A percentile compares a stretch with the other conserved stretches of the same genome.
Evolutionary conservation across 371 early-diverging fungal genomes (phyloP).

Genomic region (Choanephora cucurbitarum): DNA sequence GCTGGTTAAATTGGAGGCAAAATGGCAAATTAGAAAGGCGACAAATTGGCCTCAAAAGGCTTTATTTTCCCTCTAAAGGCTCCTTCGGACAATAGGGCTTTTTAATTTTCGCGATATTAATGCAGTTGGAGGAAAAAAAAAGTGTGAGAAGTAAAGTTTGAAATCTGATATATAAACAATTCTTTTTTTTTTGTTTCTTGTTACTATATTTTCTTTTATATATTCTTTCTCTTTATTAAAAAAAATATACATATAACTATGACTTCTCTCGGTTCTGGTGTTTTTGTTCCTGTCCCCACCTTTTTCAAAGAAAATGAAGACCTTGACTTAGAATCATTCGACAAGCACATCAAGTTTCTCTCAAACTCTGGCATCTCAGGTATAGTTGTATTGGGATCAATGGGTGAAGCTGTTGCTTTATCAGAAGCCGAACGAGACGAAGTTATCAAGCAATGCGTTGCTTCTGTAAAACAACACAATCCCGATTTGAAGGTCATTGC

Average conservation of each 20-base stretch:
- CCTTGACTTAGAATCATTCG: slow-evolving; percentile 42
- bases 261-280: slow-evolving; percentile 34
- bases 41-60: neutral
- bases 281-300: slow-evolving; percentile 49
- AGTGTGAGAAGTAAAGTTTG: neutral
- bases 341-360: slow-evolving; percentile 41
- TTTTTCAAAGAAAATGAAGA: slow-evolving; percentile 51
- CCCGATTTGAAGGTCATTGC: slow-evolving; percentile 37
- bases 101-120: slow-evolving; percentile 2
- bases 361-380: slow-evolving; percentile 45
- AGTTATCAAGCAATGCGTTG: slow-evolving; percentile 29
- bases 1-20: too few species aligned
- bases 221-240: neutral
- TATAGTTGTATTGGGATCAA: slow-evolving; percentile 49
- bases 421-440: slow-evolving; percentile 38
- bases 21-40: neutral
- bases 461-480: slow-evolving; percentile 34
- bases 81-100: slow-evolving; percentile 8
- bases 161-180: neutral
- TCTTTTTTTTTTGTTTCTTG: neutral
- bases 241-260: slow-evolving; percentile 5
- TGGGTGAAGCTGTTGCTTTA: slow-evolving; percentile 49
- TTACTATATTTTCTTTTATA: neutral
- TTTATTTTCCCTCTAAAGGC: neutral
- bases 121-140: slow-evolving; percentile 2